Percentiles rank a stretch among this genome's conserved stretches.
Conservation (phyloP, 2,329 filamentous ascomycete genomes). For the Cyphellophora europaea region DNA sequence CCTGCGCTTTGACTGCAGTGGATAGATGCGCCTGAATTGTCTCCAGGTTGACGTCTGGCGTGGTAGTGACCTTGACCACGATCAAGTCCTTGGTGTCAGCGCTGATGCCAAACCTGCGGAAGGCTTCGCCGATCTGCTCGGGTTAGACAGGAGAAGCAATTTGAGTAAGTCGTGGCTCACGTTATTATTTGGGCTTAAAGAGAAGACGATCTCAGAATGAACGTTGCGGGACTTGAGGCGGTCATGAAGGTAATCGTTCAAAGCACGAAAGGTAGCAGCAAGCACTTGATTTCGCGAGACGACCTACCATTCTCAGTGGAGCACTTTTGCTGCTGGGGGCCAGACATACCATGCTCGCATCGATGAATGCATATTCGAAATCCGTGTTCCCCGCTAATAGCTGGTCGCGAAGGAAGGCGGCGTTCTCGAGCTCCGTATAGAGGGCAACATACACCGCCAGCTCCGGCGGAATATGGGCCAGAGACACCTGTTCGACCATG, state of each 20-base stretch:
- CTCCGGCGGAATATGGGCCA: conserved; percentile 65
- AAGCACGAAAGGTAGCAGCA: conserved; percentile 67
- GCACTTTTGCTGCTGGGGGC: conserved; percentile 5
- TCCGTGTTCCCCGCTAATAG: conserved; percentile 73
- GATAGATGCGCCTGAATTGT: conserved; percentile 52
- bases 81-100: conserved; percentile 64
- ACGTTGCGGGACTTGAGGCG: conserved; percentile 72
- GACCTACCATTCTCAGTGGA: conserved; percentile 40
- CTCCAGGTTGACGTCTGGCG: conserved; percentile 35
- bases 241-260: conserved; percentile 53
- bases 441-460: conserved; percentile 64
- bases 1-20: conserved; percentile 51
- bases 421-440: conserved; percentile 69
- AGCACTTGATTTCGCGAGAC: conserved; percentile 64
- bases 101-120: conserved; percentile 75
- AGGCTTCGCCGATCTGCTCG: conserved; percentile 89
- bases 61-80: conserved; percentile 65
- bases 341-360: conserved; percentile 61
- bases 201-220: conserved; percentile 79
- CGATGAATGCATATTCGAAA: conserved; percentile 90
- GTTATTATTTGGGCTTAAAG: conserved; percentile 73
- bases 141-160: conserved; percentile 1
- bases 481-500: conserved; percentile 54
- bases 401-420: conserved; percentile 68
- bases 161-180: too few relatives aligned